phyloP scores from a whole-genome alignment of 768 basidiomycete species.

The Macrolepiota fuliginosa region DNA sequence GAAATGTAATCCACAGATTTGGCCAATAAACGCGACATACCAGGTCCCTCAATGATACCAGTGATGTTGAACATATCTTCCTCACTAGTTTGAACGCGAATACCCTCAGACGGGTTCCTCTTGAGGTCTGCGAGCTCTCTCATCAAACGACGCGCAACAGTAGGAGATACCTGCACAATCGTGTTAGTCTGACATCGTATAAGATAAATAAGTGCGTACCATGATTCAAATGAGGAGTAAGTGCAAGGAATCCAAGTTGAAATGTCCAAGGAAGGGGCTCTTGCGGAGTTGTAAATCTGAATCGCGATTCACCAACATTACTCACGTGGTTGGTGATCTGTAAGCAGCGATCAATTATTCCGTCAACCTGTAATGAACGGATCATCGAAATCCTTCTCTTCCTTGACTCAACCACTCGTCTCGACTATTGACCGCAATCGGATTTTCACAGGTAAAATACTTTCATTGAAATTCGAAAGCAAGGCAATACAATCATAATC shows the following conservation, averaged over 20 bases:
- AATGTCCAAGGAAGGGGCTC: not conserved
- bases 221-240: not conserved
- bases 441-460: not conserved
- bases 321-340: conserved; percentile 9
- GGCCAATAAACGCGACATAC: conserved; percentile 41
- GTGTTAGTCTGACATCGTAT: not conserved
- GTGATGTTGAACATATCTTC: conserved; percentile 87
- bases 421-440: not conserved
- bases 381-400: not conserved
- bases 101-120: conserved; percentile 87
- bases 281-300: not conserved
- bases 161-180: conserved; percentile 29
- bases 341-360: not conserved
- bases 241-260: not conserved
- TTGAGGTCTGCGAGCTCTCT: conserved; percentile 81
- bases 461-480: not conserved
- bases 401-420: not conserved
- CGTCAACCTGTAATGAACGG: not conserved
- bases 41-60: conserved; percentile 88
- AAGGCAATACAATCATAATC: not conserved
- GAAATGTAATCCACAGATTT: not conserved
- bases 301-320: conserved; percentile 11
- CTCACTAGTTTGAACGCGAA: conserved; percentile 81
- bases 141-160: conserved; percentile 80
- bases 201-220: not conserved